Conservation (phyloP, 768 basidiomycete genomes). For the Amanita pseudoporphyria region DNA sequence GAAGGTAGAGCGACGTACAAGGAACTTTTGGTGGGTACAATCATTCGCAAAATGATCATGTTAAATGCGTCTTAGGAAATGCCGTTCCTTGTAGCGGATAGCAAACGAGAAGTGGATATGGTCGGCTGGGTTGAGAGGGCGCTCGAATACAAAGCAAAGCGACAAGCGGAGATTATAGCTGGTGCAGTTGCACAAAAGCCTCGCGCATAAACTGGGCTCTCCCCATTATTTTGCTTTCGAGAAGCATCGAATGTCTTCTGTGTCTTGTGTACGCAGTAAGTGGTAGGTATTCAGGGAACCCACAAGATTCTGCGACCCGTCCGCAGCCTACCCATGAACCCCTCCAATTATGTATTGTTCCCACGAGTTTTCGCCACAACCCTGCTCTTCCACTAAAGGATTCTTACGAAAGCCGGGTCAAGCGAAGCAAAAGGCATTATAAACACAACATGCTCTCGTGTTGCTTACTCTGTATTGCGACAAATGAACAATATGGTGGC, state of each 20-base stretch:
- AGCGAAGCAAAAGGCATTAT: not conserved
- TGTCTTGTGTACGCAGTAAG: not conserved
- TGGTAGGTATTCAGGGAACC: constrained; percentile 2
- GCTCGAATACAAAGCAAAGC: constrained; percentile 17
- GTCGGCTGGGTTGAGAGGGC: constrained; percentile 66
- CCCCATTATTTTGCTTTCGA: not conserved
- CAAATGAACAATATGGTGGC: no score
- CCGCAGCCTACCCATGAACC: not conserved
- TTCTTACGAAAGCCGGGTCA: not conserved
- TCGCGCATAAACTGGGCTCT: constrained; percentile 4
- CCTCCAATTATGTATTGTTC: constrained; percentile 1
- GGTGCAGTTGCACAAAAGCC: constrained; percentile 6
- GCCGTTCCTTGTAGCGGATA: constrained; percentile 64
- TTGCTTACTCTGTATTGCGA: not conserved
- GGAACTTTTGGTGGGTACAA: constrained; percentile 58
- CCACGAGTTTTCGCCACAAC: not conserved
- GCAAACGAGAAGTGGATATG: constrained; percentile 68
- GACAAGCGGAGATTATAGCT: constrained; percentile 3
- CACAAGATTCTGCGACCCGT: not conserved
- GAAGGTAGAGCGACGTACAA: constrained; percentile 72
- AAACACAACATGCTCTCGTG: not conserved
- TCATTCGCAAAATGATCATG: not conserved
- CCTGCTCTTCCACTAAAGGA: not conserved
- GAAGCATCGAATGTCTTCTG: not conserved
- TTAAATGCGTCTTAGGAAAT: constrained; percentile 40